A percentile compares a stretch with the other conserved stretches of the same genome.
phyloP scores from a whole-genome alignment of 495 filamentous ascomycete genomes.

The Daldinia concentrica region DNA sequence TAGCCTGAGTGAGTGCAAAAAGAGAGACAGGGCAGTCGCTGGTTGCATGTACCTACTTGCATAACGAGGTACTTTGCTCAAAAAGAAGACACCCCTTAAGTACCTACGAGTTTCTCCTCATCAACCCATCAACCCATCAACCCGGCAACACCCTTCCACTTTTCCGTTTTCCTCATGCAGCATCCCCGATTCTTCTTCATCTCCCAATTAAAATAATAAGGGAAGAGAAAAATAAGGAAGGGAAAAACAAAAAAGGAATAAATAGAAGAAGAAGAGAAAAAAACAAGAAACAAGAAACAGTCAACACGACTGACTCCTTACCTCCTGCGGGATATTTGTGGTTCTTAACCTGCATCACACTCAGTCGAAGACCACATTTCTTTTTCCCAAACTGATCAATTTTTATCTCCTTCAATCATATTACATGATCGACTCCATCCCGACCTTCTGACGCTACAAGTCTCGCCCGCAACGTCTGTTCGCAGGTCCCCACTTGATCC shows the following conservation, averaged over 20 bases:
- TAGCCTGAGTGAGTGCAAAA: constrained; percentile 6
- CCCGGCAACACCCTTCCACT: constrained; percentile 43
- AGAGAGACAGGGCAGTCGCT: constrained; percentile 15
- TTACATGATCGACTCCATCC: constrained; percentile 35
- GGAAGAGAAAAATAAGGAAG: constrained; percentile 2
- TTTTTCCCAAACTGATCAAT: neutral
- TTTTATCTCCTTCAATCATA: constrained; percentile 24
- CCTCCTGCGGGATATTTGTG: constrained; percentile 26
- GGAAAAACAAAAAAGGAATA: neutral
- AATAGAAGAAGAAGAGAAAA: constrained; percentile 6
- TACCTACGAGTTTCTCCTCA: constrained; percentile 35
- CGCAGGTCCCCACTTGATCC: constrained; percentile 38
- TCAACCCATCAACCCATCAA: constrained; percentile 44
- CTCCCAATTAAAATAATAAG: constrained; percentile 24
- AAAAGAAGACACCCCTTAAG: constrained; percentile 33
- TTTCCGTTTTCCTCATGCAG: constrained; percentile 36
- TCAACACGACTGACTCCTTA: constrained; percentile 16
- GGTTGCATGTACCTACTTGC: constrained; percentile 19
- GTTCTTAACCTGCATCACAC: constrained; percentile 26
- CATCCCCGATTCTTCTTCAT: constrained; percentile 31
- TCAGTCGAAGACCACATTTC: constrained; percentile 40
- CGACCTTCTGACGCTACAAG: constrained; percentile 44
- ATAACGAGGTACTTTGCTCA: constrained; percentile 10
- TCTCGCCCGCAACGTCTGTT: constrained; percentile 44
- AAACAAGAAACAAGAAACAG: constrained; percentile 13